Percentiles rank a stretch among this genome's conserved stretches.
Evolutionary conservation across 1,284 basidiomycete genomes (phyloP).

Genomic region (Bothia castanella): DNA sequence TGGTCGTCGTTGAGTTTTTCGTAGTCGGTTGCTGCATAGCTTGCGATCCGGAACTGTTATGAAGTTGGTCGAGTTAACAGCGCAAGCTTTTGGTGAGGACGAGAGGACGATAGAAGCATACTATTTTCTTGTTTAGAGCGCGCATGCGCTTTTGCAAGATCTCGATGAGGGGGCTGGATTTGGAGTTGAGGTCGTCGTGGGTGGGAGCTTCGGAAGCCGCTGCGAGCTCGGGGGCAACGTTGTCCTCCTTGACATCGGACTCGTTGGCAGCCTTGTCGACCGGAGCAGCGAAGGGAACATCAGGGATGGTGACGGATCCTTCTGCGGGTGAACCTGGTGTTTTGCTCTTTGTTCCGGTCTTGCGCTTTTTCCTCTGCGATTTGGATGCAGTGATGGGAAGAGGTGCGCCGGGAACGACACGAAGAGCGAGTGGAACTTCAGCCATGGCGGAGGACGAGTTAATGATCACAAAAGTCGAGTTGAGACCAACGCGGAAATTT

Average conservation of each 20-base stretch:
- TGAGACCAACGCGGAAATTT: constrained; percentile 12
- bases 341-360: constrained; percentile 43
- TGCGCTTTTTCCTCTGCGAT: constrained; percentile 68
- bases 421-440: constrained; percentile 41
- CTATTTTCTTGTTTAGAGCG: constrained; percentile 78
- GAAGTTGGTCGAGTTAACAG: constrained; percentile 12
- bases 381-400: constrained; percentile 55
- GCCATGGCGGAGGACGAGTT: constrained; percentile 38
- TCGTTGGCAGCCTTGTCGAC: constrained; percentile 50
- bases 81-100: constrained; percentile 2
- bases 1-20: constrained; percentile 84
- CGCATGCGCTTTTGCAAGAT: constrained; percentile 75
- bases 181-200: constrained; percentile 42
- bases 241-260: constrained; percentile 47
- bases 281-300: constrained; percentile 45
- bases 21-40: constrained; percentile 61
- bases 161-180: constrained; percentile 68
- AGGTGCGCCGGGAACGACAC: constrained; percentile 71
- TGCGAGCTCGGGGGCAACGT: constrained; percentile 45
- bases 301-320: constrained; percentile 41
- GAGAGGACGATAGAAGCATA: constrained; percentile 38
- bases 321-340: constrained; percentile 37
- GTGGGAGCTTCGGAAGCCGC: constrained; percentile 43
- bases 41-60: constrained; percentile 63
- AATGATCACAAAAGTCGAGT: neutral